These are phyloP conservation scores for Suillus fuscotomentosus DNA, from an alignment of 768 basidiomycete genomes.

Conservation along the genomic window DNA sequence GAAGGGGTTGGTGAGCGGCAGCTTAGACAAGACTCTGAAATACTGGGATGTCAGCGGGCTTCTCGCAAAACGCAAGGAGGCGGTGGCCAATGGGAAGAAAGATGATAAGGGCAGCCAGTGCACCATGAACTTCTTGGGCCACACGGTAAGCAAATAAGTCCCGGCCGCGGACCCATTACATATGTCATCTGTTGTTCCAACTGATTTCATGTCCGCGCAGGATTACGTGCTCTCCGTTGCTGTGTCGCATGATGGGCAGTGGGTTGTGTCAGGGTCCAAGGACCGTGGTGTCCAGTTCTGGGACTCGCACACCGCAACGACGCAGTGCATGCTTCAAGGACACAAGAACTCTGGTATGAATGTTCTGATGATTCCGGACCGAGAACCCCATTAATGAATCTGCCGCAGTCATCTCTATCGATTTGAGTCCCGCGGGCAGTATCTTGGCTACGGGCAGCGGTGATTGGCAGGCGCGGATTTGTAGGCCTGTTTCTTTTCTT, in stretches of 20 bases:
- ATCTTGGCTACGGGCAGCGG: constrained; percentile 37
- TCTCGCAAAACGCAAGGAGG: constrained; percentile 29
- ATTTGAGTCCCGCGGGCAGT: constrained; percentile 31
- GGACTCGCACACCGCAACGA: constrained; percentile 30
- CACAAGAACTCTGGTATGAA: constrained; percentile 33
- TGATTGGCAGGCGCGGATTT: constrained; percentile 36
- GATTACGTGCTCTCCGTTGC: constrained; percentile 31
- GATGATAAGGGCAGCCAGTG: constrained; percentile 26
- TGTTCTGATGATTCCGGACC: constrained; percentile 9
- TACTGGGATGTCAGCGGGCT: constrained; percentile 42
- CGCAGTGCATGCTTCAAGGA: constrained; percentile 35
- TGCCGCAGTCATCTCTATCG: constrained; percentile 36
- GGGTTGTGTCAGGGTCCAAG: constrained; percentile 36
- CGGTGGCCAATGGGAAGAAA: constrained; percentile 34
- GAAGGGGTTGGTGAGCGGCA: constrained; percentile 27
- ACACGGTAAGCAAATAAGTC: constrained; percentile 17
- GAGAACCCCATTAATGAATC: not conserved
- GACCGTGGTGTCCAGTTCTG: constrained; percentile 37
- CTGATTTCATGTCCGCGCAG: constrained; percentile 13
- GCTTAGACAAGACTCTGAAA: constrained; percentile 32
- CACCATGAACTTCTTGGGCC: constrained; percentile 30
- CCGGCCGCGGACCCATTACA: not conserved
- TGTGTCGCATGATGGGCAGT: constrained; percentile 30
- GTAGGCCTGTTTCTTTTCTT: constrained; percentile 19
- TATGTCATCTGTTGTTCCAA: not conserved